These are phyloP conservation scores for Suillus subluteus DNA, from an alignment of 768 basidiomycete genomes.

Conservation along the genomic window DNA sequence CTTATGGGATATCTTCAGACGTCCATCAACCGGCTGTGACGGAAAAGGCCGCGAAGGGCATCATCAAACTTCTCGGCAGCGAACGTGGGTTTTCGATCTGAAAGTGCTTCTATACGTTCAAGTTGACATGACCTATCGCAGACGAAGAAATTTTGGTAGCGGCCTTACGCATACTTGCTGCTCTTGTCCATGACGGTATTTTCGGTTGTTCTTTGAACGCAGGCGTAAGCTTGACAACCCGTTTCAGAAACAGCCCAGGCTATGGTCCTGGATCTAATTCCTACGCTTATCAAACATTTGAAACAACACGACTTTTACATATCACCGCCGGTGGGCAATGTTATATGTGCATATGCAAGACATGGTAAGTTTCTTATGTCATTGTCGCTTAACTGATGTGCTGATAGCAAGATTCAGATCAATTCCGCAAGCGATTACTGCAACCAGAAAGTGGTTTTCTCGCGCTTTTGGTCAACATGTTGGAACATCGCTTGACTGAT, in stretches of 20 bases:
- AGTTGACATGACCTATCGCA: not conserved
- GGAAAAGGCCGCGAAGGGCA: not conserved
- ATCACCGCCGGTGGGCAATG: constrained; percentile 10
- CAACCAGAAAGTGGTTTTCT: not conserved
- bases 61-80: constrained; percentile 6
- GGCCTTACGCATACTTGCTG: constrained; percentile 11
- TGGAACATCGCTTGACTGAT: constrained; percentile 12
- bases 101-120: too few species aligned
- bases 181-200: constrained; percentile 10
- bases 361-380: not conserved
- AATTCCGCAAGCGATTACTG: not conserved
- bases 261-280: not conserved
- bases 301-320: constrained; percentile 12
- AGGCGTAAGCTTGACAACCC: not conserved
- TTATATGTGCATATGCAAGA: constrained; percentile 7
- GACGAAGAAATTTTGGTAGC: constrained; percentile 9
- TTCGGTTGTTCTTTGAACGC: not conserved
- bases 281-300: constrained; percentile 2
- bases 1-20: not conserved
- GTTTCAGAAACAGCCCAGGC: not conserved
- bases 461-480: constrained; percentile 9
- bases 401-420: not conserved
- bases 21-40: constrained; percentile 2
- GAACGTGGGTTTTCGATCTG: not conserved
- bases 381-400: not conserved